Conservation (phyloP, 495 filamentous ascomycete species). For the Pyrenopolyporus hunteri region DNA sequence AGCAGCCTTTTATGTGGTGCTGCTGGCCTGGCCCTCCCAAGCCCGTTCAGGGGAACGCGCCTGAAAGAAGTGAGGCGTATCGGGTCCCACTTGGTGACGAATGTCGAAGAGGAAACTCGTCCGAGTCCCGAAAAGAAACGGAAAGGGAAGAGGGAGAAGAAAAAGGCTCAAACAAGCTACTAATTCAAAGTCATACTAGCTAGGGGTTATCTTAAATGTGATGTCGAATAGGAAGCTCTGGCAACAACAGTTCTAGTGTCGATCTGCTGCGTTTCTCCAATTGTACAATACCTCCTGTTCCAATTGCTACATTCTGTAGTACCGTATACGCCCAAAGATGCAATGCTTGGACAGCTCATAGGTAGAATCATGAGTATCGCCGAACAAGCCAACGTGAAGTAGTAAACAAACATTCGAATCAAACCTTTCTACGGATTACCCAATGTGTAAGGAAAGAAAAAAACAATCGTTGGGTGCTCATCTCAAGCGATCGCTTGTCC, state of each 20-base stretch:
- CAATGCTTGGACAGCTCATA: conserved; percentile 8
- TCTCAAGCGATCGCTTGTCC: conserved; percentile 9
- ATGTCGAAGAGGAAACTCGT: conserved; percentile 24
- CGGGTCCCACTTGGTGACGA: conserved; percentile 16
- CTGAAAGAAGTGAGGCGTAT: conserved; percentile 31
- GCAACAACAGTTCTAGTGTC: conserved; percentile 1
- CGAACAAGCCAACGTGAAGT: conserved; percentile 12
- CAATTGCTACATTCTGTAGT: conserved; percentile 11
- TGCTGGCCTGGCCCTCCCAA: not conserved
- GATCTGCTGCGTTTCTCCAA: conserved; percentile 19
- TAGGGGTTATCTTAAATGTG: conserved; percentile 5
- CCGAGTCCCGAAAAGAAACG: conserved; percentile 21
- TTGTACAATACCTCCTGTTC: conserved; percentile 14
- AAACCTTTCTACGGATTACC: conserved; percentile 19
- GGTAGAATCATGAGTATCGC: conserved; percentile 1
- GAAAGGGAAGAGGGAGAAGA: too few species aligned
- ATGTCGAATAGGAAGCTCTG: conserved; percentile 28
- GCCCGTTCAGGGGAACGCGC: conserved; percentile 6
- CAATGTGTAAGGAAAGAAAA: too few species aligned
- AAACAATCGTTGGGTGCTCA: conserved; percentile 18
- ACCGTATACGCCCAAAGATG: not conserved
- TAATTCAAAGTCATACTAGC: conserved; percentile 13
- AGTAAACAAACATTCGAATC: conserved; percentile 12
- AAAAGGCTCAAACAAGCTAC: conserved; percentile 7
- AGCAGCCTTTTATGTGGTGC: conserved; percentile 17